Percentiles rank a stretch among this genome's conserved stretches.
These are phyloP conservation scores for Hanseniaspora lachancei DNA, from an alignment of 805 yeast species.

Conservation along the genomic window DNA sequence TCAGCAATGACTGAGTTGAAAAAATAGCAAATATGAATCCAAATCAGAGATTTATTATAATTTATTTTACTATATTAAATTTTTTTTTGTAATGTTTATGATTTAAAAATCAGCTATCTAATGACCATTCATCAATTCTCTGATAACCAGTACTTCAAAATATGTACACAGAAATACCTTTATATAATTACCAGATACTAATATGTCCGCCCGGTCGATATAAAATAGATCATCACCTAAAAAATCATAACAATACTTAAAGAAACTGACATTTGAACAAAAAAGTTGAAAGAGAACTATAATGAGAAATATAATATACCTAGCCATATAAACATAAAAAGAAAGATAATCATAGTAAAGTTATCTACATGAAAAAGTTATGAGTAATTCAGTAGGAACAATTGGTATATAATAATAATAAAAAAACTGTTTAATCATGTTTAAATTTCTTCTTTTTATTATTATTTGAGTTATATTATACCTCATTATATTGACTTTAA, in stretches of 20 bases:
- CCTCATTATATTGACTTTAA: background rate
- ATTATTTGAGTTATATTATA: conserved; percentile 10
- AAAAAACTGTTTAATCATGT: conserved; percentile 16
- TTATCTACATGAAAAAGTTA: conserved; percentile 31
- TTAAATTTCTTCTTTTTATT: background rate
- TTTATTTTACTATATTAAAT: background rate
- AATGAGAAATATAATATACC: conserved; percentile 4
- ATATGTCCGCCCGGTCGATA: conserved; percentile 41
- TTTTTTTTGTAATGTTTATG: background rate
- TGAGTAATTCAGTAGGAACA: conserved; percentile 32
- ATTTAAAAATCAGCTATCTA: conserved; percentile 27
- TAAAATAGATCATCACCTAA: conserved; percentile 26
- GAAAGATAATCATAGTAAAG: conserved; percentile 20
- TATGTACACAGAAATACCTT: conserved; percentile 27
- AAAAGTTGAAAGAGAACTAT: background rate
- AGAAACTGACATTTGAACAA: background rate
- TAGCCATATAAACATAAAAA: background rate
- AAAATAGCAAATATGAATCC: conserved; percentile 31
- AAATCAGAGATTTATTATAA: background rate
- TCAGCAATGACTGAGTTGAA: conserved; percentile 33
- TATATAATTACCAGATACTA: conserved; percentile 25
- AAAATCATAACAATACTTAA: background rate
- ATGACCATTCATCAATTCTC: conserved; percentile 33
- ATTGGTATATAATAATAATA: conserved; percentile 25
- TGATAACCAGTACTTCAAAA: conserved; percentile 23